Percentiles rank a stretch among this genome's conserved stretches.
Conservation (phyloP, 192 early-diverging fungal genomes). For the Entomortierella beljakovae region DNA sequence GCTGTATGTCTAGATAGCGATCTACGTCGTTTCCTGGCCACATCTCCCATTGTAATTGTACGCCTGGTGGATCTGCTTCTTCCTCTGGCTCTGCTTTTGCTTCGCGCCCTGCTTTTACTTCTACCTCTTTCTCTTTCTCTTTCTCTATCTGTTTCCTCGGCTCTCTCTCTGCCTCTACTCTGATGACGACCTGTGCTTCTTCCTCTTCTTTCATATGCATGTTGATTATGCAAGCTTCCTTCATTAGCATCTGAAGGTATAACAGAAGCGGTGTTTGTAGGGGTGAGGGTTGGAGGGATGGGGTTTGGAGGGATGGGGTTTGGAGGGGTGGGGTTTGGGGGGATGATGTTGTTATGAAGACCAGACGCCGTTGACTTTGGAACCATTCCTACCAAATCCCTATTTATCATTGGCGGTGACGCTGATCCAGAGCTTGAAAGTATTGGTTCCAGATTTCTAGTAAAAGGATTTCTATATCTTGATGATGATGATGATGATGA, state of each 20-base stretch:
- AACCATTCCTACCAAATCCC: no score
- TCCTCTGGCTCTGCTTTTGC: constrained; percentile 23
- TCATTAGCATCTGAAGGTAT: no score
- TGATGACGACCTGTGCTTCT: constrained; percentile 4
- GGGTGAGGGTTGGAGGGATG: no score
- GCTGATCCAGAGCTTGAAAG: no score
- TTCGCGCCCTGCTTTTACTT: constrained; percentile 1
- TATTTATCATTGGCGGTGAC: no score
- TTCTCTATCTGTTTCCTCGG: neutral
- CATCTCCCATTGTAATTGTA: constrained; percentile 20
- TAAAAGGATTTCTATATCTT: neutral
- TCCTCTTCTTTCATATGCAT: neutral
- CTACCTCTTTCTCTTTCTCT: constrained; percentile 1
- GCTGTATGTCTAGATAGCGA: constrained; percentile 6
- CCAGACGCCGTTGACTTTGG: no score
- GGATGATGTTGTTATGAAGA: no score
- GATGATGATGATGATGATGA: neutral
- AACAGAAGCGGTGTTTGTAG: no score
- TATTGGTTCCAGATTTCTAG: no score
- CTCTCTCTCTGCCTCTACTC: constrained; percentile 6
- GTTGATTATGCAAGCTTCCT: neutral
- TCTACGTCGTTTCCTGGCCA: constrained; percentile 1
- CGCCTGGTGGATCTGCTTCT: constrained; percentile 24
- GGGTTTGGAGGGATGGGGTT: no score
- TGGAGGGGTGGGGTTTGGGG: no score